Evolutionary conservation across 345 rosid species (phyloP).

Genomic region (Rhodomyrtus tomentosa): DNA sequence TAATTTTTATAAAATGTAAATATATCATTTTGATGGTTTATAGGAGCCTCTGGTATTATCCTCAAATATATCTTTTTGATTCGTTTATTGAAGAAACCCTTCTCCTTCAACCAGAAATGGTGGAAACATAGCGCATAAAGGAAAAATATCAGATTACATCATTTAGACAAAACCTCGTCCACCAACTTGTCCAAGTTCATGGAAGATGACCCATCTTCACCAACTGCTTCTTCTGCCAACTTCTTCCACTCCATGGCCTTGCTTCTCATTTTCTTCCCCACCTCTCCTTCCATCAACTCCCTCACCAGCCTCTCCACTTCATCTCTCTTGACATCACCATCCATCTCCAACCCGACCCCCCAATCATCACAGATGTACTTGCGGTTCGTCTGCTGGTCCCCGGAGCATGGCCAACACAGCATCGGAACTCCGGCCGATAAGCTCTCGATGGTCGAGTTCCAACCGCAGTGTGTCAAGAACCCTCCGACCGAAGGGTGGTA

Average conservation of each 20-base stretch:
- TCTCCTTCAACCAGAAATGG: too few species aligned
- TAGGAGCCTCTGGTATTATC: too few species aligned
- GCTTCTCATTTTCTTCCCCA: conserved; percentile 10
- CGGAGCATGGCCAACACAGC: conserved; percentile 12
- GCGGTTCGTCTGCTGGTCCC: conserved; percentile 12
- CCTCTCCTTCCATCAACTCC: conserved; percentile 22
- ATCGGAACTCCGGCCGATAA: conserved; percentile 3
- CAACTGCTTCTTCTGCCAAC: conserved; percentile 8
- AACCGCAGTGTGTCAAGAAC: conserved; percentile 11
- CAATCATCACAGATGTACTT: conserved; percentile 15
- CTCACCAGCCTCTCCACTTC: conserved; percentile 16
- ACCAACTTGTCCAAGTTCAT: conserved; percentile 1
- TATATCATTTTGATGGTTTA: too few species aligned
- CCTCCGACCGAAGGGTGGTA: not conserved
- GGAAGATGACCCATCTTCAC: not conserved
- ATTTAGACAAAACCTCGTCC: not conserved
- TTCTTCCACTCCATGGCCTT: conserved; percentile 14
- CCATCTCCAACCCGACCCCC: conserved; percentile 14
- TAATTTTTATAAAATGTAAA: too few species aligned
- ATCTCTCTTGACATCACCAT: conserved; percentile 17
- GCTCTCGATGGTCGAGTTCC: conserved; percentile 16
- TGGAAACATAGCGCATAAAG: not conserved
- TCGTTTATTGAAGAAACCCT: too few species aligned
- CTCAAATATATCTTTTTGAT: too few species aligned
- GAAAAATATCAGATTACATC: not conserved